Base-by-base conservation (phyloP, 495 filamentous ascomycete genomes). In the Delitschia confertaspora region DNA sequence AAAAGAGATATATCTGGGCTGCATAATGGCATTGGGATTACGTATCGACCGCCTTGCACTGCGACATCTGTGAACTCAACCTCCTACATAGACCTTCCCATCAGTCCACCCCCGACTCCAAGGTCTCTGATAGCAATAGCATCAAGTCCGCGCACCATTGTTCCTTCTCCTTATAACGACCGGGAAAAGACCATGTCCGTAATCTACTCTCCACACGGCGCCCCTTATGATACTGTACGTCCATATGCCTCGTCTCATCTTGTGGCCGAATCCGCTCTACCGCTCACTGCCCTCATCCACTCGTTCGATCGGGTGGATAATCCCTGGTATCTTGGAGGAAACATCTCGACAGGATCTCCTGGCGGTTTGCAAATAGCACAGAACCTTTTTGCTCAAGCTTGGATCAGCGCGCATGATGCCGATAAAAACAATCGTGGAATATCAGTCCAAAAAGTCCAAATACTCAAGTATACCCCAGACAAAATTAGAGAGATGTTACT, bases 11-110 rank as follows among this genome's bases (percentile, higher is more conserved):
- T 82, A 3, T 69, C 71, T 0, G 71, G 74, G 16, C 50, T 83
- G 1, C 80, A 84, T 53, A 72, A 70, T 7, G 82, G 80, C 4
- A 68, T 85, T 33, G 79, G 77, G 24, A 82, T 85, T 20, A 85
- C 79, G 1, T 85, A 85, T 55, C 68, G 71, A 17, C 68, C 80
- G 17, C 77, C 76, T 8, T 56, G 52, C 32, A 58, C 45, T n/a
- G 53, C 62, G 7, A 47, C 61, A 5, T 63, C 55, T 25, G 41
- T 55, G 47, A 10, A 23, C 14, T 42, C 47, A 16, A 45, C 55
- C 31, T 49, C 51, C 22, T 55, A 60, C 35, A 45, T 56, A 27
- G 42, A 55, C 42, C 50, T 62, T 19, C 51, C 45, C 6, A 14
- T 42, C 6, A 55, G 47, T n/a, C 59, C 57, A 6, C 59, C 59